phyloP scores from a whole-genome alignment of 2,329 filamentous ascomycete genomes.

The Cladosporium sphaerospermum region DNA sequence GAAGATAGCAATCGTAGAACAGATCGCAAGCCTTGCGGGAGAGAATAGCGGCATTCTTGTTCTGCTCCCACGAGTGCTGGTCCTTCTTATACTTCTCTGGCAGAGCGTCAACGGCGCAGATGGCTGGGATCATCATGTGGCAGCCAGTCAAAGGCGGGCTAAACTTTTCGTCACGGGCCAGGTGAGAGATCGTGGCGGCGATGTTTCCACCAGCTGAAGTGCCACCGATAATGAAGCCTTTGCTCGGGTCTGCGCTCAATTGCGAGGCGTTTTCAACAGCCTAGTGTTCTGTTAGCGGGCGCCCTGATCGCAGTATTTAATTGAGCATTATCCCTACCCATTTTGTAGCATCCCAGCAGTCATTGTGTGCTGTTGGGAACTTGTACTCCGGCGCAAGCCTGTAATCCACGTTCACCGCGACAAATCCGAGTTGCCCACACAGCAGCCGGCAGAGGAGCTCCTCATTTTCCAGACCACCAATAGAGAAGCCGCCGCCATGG shows the following conservation, averaged over 20 bases:
- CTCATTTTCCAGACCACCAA: conserved; percentile 40
- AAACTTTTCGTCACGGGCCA: conserved; percentile 37
- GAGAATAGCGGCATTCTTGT: conserved; percentile 31
- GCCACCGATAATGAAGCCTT: conserved; percentile 47
- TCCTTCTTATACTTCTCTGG: conserved; percentile 33
- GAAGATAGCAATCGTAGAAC: conserved; percentile 13
- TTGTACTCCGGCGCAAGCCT: conserved; percentile 46
- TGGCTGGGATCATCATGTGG: conserved; percentile 42
- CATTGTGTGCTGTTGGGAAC: conserved; percentile 45
- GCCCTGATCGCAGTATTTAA: too few species aligned
- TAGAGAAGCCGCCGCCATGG: conserved; percentile 42
- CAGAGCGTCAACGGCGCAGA: conserved; percentile 37
- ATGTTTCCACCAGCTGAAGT: conserved; percentile 49
- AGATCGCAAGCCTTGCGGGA: conserved; percentile 19
- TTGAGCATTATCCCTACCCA: conserved; percentile 30
- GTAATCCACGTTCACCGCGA: conserved; percentile 47
- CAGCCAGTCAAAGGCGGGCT: conserved; percentile 40
- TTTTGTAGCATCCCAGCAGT: conserved; percentile 41
- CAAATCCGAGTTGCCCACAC: conserved; percentile 31
- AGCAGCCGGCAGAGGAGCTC: conserved; percentile 38
- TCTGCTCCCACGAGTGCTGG: conserved; percentile 40
- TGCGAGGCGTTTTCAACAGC: conserved; percentile 25
- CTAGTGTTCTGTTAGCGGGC: conserved; percentile 15
- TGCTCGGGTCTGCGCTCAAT: conserved; percentile 34
- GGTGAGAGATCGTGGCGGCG: conserved; percentile 41